phyloP scores from a whole-genome alignment of 1,139 yeast genomes.

The Blastobotrys persicus region DNA sequence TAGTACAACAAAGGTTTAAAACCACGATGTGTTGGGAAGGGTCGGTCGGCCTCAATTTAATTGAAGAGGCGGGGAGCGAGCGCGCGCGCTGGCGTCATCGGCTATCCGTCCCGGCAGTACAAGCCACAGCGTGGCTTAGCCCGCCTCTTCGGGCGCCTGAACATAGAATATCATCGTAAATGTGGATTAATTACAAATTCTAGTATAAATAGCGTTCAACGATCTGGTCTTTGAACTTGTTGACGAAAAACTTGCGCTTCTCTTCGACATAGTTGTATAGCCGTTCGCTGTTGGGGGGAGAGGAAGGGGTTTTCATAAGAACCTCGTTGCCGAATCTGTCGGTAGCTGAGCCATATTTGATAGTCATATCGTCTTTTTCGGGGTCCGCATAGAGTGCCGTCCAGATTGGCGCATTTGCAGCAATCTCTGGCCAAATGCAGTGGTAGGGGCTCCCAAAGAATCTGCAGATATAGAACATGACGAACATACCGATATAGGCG shows the following conservation, averaged over 20 bases:
- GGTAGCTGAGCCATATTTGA: conserved; percentile 76
- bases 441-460: conserved; percentile 82
- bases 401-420: conserved; percentile 81
- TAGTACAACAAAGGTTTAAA: background rate
- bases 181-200: background rate
- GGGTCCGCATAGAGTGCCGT: conserved; percentile 50
- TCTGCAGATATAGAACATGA: conserved; percentile 81
- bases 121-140: background rate
- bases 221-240: conserved; percentile 67
- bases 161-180: background rate
- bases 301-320: conserved; percentile 47
- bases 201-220: conserved; percentile 36
- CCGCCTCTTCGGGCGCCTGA: background rate
- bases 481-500: conserved; percentile 81
- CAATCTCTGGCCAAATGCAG: conserved; percentile 81
- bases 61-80: background rate
- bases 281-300: conserved; percentile 56
- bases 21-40: background rate
- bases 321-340: conserved; percentile 62
- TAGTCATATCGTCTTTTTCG: conserved; percentile 47
- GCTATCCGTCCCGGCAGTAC: conserved; percentile 1
- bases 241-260: conserved; percentile 63
- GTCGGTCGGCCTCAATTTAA: background rate
- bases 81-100: conserved; percentile 11
- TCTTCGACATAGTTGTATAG: conserved; percentile 58